Percentiles rank a stretch among this genome's conserved stretches.
These are phyloP conservation scores for Fagus crenata DNA, from an alignment of 306 rosid species.

Conservation along the genomic window DNA sequence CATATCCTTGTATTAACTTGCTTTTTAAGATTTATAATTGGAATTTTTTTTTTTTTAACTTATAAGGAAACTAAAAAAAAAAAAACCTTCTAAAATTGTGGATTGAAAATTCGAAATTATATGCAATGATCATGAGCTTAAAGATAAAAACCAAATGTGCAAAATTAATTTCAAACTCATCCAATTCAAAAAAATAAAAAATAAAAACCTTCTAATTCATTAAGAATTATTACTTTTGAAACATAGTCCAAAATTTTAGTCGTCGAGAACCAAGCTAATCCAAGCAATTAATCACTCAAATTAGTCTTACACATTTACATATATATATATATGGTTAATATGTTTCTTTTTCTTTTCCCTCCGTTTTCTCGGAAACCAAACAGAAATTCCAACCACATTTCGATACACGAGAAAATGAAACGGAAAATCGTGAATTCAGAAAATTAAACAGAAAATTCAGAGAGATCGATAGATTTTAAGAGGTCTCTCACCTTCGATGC, in stretches of 20 bases:
- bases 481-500: constrained; percentile 43
- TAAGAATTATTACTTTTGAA: constrained; percentile 3
- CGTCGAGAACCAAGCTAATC: constrained; percentile 2
- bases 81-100: not conserved
- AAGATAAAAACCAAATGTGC: no score
- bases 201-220: constrained; percentile 7
- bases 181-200: not conserved
- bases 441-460: not conserved
- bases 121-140: not conserved
- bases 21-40: constrained; percentile 11
- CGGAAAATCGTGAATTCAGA: constrained; percentile 24
- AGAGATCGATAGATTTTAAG: constrained; percentile 14
- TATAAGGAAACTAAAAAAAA: no score
- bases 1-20: not conserved
- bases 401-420: constrained; percentile 12
- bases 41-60: not conserved
- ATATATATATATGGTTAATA: not conserved
- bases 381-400: constrained; percentile 47
- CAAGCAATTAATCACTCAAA: constrained; percentile 2
- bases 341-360: not conserved
- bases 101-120: not conserved
- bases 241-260: constrained; percentile 20
- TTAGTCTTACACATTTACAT: not conserved
- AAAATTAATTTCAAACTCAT: not conserved
- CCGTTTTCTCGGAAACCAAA: constrained; percentile 35